These are phyloP conservation scores for Ascobolus immersus DNA, from an alignment of 495 filamentous ascomycete genomes.

Conservation along the genomic window DNA sequence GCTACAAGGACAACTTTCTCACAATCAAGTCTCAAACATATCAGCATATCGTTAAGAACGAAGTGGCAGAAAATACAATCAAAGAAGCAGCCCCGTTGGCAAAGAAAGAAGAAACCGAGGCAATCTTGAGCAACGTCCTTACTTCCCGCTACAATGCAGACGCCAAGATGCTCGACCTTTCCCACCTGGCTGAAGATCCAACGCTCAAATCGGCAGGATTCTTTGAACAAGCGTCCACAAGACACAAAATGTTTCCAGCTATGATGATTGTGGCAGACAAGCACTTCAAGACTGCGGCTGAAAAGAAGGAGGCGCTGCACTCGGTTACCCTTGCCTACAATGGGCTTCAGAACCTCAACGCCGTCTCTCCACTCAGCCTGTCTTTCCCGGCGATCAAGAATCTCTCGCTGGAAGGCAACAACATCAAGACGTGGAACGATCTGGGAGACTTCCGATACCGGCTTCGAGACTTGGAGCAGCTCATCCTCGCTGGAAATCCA, in stretches of 20 bases:
- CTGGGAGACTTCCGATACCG: constrained; percentile 46
- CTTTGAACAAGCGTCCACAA: constrained; percentile 39
- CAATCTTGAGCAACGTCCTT: constrained; percentile 30
- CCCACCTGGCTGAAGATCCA: constrained; percentile 40
- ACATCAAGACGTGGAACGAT: constrained; percentile 14
- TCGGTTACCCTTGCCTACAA: constrained; percentile 60
- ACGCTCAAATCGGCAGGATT: constrained; percentile 44
- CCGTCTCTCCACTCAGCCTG: constrained; percentile 43
- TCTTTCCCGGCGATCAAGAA: constrained; percentile 64
- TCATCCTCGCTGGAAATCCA: constrained; percentile 54
- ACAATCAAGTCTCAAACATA: no score
- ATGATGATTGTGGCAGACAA: constrained; percentile 58
- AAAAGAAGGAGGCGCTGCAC: constrained; percentile 44
- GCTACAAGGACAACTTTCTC: no score
- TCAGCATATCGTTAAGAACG: no score
- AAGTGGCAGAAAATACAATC: no score
- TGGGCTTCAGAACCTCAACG: constrained; percentile 36
- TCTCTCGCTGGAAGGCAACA: constrained; percentile 19
- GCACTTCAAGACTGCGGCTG: constrained; percentile 37
- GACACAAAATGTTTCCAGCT: constrained; percentile 69
- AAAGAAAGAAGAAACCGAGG: constrained; percentile 18
- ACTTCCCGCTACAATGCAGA: constrained; percentile 40
- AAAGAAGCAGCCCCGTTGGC: no score
- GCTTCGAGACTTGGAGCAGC: constrained; percentile 49
- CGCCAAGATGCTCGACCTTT: constrained; percentile 55